Evolutionary conservation across 176 grass and related monocot species (phyloP), one percentile per base, ranked within the genome.

Genomic region (Hsuehochloa calcarea): DNA sequence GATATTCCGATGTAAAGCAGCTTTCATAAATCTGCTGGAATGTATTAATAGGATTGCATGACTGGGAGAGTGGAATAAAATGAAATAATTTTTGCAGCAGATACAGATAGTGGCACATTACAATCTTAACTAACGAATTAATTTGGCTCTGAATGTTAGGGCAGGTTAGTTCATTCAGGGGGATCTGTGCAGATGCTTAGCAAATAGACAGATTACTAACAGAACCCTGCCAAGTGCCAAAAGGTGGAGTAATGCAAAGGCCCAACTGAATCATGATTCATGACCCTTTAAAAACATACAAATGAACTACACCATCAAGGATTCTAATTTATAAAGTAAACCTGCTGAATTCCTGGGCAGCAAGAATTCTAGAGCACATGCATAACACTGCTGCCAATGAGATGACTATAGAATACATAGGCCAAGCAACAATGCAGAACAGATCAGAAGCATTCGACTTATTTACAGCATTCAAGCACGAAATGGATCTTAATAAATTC

Each of bases 1-100:
- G 77, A 88, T 5, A 80, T 85, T 68, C 29, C 74, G 26, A 78
- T 65, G 38, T 82, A 56, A 65, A 50, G 25, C 22, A 51, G 59
- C 9, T 58, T 58, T 65, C 38, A 45, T 11, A 56, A 39, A 59
- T 44, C 35, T 8, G n/a, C 19, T 74, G 5, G 20, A 39, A 86
- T 55, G 26, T 31, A 84, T 17, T 22, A 29, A 46, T 45, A 37
- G 11, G 56, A 65, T 49, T 65, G 8, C 70, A 85, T 63, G 41
- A 5, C 8, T 25, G 22, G 5, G 23, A 54, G 11, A 35, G 46
- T 47, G 5, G 12, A 44, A 52, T 65, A 17, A 1, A 39, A 15
- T 25, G 16, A 71, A 45, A 45, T 0, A 45, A 45, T 1, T 39
- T 23, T 59, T 72, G 50, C 67, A 46, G 6, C 13, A 50, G 26